phyloP scores from a whole-genome alignment of 768 basidiomycete genomes.

The Exsudoporus frostii region DNA sequence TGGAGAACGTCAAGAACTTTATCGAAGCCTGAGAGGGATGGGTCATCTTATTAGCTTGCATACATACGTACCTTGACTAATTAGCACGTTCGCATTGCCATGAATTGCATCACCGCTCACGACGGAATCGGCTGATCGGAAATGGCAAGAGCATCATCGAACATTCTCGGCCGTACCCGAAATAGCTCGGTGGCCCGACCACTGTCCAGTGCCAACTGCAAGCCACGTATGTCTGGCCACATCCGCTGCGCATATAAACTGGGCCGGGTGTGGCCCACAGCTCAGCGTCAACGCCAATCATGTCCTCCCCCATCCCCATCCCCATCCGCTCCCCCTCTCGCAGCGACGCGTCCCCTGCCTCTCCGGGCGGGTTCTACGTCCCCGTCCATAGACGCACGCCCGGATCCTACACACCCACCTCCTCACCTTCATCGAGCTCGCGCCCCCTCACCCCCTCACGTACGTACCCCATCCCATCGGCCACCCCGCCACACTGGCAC shows the following conservation, averaged over 20 bases:
- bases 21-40: conserved; percentile 52
- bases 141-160: conserved; percentile 6
- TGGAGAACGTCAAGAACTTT: conserved; percentile 78
- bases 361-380: conserved; percentile 34
- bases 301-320: conserved; percentile 28
- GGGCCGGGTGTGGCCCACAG: background rate
- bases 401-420: conserved; percentile 5
- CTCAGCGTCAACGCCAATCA: conserved; percentile 3
- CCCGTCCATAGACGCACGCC: conserved; percentile 39
- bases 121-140: background rate
- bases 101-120: conserved; percentile 25
- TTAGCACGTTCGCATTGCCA: conserved; percentile 9
- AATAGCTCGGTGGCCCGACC: background rate
- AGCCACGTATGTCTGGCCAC: conserved; percentile 3
- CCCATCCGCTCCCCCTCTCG: conserved; percentile 4
- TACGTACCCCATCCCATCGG: background rate
- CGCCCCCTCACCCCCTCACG: conserved; percentile 3
- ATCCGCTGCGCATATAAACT: background rate
- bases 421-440: conserved; percentile 6
- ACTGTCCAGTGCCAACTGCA: background rate
- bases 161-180: conserved; percentile 12
- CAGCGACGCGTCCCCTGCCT: background rate
- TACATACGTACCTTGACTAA: conserved; percentile 4
- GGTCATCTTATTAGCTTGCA: background rate
- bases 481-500: no score